Evolutionary conservation across 495 filamentous ascomycete species (phyloP), one percentile per base, ranked within the genome.

Genomic region (Oidiodendron maius): DNA sequence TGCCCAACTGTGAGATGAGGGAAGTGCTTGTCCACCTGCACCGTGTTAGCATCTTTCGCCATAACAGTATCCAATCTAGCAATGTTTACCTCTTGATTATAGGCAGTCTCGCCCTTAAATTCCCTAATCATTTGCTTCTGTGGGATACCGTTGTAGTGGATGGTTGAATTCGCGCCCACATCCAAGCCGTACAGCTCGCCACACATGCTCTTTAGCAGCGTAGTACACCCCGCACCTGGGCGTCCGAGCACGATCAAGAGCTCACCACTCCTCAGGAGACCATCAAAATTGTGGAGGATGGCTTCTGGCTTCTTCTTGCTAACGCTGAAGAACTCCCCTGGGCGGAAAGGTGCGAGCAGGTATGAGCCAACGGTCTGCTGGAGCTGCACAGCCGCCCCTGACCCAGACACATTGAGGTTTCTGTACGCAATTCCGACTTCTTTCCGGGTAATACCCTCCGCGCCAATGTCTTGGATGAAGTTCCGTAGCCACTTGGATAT

Each of bases 231-330:
- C 61, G 74, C 84, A 50, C 83, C 88, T 12, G 87, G 88, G 18
- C 82, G 78, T 16, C 86, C 88, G 18, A 91, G 71, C 0, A 91
- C 87, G 15, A 91, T 71, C 34, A 93, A 67, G 81, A 88, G 89
- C 67, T 93, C 87, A 11, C 88, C 87, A 21, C 75, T 79, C 53
- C 76, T 76, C 2, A 91, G 71, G 5, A 90, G 58, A 1, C 87
- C 88, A 44, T 86, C 82, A 56, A 91, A 87, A 24, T 79, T 65
- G 22, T 77, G 77, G 23, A 93, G 68, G 46, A 91, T 90, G 28
- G 87, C 67, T 20, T 44, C 40, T 18, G 17, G 6, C 61, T 84
- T 82, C 60, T 77, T 74, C 30, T 77, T 65, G 4, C 71, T 69
- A 22, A 66, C 62, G 16, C 74, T 74, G 44, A 57, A 48, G 25